These are phyloP conservation scores for Suillus lakei DNA, from an alignment of 768 basidiomycete genomes.

Conservation along the genomic window DNA sequence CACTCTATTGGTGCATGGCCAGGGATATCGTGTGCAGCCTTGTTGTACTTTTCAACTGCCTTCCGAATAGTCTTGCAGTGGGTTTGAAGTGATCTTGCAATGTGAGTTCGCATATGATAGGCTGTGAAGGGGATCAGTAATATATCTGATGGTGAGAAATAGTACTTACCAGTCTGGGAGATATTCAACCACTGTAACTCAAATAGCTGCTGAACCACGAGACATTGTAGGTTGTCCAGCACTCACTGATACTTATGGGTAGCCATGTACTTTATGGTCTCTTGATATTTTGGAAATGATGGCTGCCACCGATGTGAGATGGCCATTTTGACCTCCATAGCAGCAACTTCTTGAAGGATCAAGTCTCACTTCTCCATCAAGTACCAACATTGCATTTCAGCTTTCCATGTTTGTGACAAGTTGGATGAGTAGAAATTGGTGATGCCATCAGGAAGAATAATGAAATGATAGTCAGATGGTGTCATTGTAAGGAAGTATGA, in stretches of 20 bases:
- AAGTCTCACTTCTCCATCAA: conserved; percentile 20
- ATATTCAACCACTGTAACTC: conserved; percentile 45
- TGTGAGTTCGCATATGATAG: conserved; percentile 38
- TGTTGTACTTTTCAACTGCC: too few relatives aligned
- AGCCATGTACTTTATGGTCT: too few relatives aligned
- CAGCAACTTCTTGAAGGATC: conserved; percentile 7
- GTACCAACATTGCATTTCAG: conserved; percentile 26
- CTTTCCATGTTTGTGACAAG: conserved; percentile 24
- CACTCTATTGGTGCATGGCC: too few relatives aligned
- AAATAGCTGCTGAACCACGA: conserved; percentile 41
- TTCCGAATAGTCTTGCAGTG: conserved; percentile 36
- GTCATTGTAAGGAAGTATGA: conserved; percentile 17
- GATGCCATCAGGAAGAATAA: conserved; percentile 1
- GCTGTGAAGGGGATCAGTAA: conserved; percentile 24
- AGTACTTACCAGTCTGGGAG: conserved; percentile 37
- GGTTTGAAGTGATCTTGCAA: conserved; percentile 38
- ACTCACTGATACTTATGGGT: conserved; percentile 15
- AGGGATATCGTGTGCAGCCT: too few relatives aligned
- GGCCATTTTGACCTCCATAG: too few relatives aligned
- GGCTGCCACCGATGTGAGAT: too few relatives aligned
- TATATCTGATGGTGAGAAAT: conserved; percentile 2
- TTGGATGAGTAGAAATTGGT: conserved; percentile 12
- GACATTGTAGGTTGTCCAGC: conserved; percentile 37
- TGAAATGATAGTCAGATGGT: conserved; percentile 18
- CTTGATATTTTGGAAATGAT: too few relatives aligned